phyloP scores from a whole-genome alignment of 345 rosid genomes.

The Syzygium aromaticum region DNA sequence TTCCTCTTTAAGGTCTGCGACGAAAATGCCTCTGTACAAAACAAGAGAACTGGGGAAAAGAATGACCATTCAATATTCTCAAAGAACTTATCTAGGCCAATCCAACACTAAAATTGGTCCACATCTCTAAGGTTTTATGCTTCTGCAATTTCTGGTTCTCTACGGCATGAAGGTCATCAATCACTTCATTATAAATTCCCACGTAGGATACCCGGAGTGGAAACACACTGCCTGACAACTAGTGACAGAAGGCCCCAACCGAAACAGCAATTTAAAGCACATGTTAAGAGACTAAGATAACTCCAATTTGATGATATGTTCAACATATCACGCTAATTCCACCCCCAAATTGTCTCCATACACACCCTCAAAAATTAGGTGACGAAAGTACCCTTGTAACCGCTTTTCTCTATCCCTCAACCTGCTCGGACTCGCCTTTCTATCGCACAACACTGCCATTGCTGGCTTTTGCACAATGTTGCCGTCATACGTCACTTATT shows the following conservation, averaged over 20 bases:
- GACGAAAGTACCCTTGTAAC: not conserved
- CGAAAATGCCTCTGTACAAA: conserved; percentile 64
- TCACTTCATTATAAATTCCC: conserved; percentile 90
- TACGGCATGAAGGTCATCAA: conserved; percentile 61
- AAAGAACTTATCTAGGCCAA: not conserved
- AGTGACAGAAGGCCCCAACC: conserved; percentile 8
- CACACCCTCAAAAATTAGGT: not conserved
- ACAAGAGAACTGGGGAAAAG: not conserved
- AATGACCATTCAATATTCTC: no score
- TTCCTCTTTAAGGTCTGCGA: conserved; percentile 68
- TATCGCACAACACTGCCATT: not conserved
- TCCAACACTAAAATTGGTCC: not conserved
- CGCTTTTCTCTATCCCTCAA: not conserved
- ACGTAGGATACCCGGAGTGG: conserved; percentile 81
- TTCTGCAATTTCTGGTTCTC: conserved; percentile 73
- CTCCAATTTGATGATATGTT: not conserved
- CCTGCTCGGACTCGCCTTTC: not conserved
- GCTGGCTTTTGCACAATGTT: not conserved
- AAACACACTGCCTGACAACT: conserved; percentile 72
- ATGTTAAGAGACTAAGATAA: no score
- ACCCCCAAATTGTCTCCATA: not conserved
- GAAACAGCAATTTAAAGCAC: not conserved
- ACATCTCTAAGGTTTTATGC: conserved; percentile 82
- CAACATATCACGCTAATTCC: not conserved
- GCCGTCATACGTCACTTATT: not conserved